These are phyloP conservation scores for Claviceps monticola DNA, from an alignment of 2,329 filamentous ascomycete species.

Conservation along the genomic window DNA sequence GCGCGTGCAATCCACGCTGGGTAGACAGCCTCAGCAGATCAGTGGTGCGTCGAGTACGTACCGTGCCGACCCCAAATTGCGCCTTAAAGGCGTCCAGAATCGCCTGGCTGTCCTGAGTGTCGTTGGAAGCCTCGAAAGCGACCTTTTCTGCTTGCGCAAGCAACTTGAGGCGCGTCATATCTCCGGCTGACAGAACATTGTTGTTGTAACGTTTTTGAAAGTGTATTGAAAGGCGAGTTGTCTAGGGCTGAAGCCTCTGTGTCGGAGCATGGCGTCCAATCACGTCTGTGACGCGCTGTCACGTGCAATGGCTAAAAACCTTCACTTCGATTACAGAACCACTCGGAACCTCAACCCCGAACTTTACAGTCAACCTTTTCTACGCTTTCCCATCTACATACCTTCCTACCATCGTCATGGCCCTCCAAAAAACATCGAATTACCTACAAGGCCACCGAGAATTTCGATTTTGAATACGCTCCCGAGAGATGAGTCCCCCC, in stretches of 20 bases:
- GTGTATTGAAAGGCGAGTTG: too few species aligned
- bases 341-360: too few species aligned
- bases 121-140: conserved; percentile 17
- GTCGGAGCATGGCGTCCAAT: neutral
- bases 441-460: too few species aligned
- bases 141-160: conserved; percentile 15
- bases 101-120: conserved; percentile 31
- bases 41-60: conserved; percentile 16
- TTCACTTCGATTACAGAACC: too few species aligned
- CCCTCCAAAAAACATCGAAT: too few species aligned
- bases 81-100: conserved; percentile 24
- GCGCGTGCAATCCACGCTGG: neutral
- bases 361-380: too few species aligned
- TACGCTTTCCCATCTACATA: too few species aligned
- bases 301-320: conserved; percentile 11
- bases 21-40: too few species aligned
- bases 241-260: too few species aligned
- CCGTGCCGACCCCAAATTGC: conserved; percentile 24
- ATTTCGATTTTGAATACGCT: too few species aligned
- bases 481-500: too few species aligned
- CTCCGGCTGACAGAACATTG: conserved; percentile 9
- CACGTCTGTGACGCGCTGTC: conserved; percentile 15
- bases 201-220: neutral
- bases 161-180: conserved; percentile 17
- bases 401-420: too few species aligned